phyloP scores from a whole-genome alignment of 1,139 yeast genomes.

The Taphrina wiesneri region DNA sequence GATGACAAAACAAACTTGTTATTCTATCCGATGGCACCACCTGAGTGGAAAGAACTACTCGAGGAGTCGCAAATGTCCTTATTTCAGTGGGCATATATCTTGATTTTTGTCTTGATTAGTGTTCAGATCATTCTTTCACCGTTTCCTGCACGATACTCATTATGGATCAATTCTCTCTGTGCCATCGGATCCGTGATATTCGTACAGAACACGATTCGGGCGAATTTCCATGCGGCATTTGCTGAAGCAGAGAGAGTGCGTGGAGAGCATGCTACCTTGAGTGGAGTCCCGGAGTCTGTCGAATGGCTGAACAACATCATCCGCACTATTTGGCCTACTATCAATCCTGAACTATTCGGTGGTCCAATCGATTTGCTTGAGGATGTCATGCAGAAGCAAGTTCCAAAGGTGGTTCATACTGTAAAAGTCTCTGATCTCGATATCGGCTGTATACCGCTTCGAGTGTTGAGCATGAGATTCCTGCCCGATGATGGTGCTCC shows the following conservation, averaged over 20 bases:
- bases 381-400: slow-evolving; percentile 36
- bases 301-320: slow-evolving; percentile 36
- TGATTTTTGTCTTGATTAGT: slow-evolving; percentile 2
- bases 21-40: slow-evolving; percentile 33
- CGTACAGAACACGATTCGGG: not conserved
- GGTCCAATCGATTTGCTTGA: slow-evolving; percentile 34
- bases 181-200: slow-evolving; percentile 11
- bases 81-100: slow-evolving; percentile 24
- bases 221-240: not conserved
- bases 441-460: slow-evolving; percentile 33
- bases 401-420: slow-evolving; percentile 34
- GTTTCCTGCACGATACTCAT: slow-evolving; percentile 12
- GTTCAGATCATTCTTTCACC: slow-evolving; percentile 20
- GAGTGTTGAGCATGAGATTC: slow-evolving; percentile 32
- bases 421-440: slow-evolving; percentile 34
- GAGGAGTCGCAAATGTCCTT: slow-evolving; percentile 17
- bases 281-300: slow-evolving; percentile 34
- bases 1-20: slow-evolving; percentile 34
- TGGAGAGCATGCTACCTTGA: slow-evolving; percentile 31
- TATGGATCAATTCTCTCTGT: slow-evolving; percentile 17
- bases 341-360: slow-evolving; percentile 35
- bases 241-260: slow-evolving; percentile 33
- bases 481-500: slow-evolving; percentile 29
- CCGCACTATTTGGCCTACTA: slow-evolving; percentile 33
- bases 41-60: slow-evolving; percentile 28